These are phyloP conservation scores for Daphne laureola DNA, from an alignment of 441 rosid species.

Conservation along the genomic window DNA sequence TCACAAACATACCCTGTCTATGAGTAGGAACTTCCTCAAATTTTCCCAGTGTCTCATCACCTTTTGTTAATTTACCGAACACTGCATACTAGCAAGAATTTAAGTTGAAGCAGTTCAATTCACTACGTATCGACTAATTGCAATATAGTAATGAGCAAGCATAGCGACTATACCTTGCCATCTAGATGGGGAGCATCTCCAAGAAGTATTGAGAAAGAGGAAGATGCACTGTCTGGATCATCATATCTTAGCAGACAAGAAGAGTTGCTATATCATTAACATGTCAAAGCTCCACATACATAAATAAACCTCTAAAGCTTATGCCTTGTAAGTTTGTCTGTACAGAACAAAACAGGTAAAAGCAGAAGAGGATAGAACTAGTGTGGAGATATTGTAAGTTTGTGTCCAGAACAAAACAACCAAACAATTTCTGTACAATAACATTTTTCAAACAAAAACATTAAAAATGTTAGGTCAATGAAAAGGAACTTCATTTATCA, in stretches of 20 bases:
- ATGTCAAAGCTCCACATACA: neutral
- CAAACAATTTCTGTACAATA: no score
- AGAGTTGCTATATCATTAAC: conserved; percentile 3
- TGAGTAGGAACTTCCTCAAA: conserved; percentile 89
- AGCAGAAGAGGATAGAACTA: neutral
- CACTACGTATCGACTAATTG: conserved; percentile 4
- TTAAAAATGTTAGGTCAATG: no score
- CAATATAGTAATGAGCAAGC: conserved; percentile 11
- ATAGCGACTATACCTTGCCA: conserved; percentile 39
- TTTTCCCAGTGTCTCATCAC: conserved; percentile 77
- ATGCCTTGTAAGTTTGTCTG: no score
- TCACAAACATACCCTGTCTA: conserved; percentile 84
- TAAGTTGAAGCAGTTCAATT: conserved; percentile 13
- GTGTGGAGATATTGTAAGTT: no score
- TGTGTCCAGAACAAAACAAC: no score
- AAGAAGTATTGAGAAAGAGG: conserved; percentile 87
- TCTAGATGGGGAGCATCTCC: conserved; percentile 97
- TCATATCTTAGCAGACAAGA: conserved; percentile 41
- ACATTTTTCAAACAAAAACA: no score
- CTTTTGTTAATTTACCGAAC: conserved; percentile 92
- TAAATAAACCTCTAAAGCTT: no score
- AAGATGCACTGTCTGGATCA: conserved; percentile 81
- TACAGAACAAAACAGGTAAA: neutral
- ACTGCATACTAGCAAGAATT: conserved; percentile 63
- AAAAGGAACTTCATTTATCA: no score